These are phyloP conservation scores for Radiomyces spectabilis DNA, from an alignment of 192 early-diverging fungal species.

Conservation along the genomic window DNA sequence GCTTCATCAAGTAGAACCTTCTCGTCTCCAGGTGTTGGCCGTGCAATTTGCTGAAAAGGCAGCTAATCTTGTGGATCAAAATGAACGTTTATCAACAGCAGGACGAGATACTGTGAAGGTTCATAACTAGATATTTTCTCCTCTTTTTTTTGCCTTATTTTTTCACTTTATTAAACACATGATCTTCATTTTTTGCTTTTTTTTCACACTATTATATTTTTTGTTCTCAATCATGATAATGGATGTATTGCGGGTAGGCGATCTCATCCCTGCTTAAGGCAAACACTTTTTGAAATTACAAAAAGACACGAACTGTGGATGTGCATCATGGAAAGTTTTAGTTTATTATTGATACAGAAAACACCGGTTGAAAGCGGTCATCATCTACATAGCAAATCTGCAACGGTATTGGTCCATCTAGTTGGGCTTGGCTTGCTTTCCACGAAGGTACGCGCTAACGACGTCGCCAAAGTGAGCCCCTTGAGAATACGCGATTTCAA, in stretches of 20 bases:
- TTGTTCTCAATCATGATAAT: too few relatives aligned
- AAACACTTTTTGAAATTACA: too few relatives aligned
- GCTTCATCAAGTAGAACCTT: slow-evolving; percentile 69
- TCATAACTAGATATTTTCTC: background rate
- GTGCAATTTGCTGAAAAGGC: slow-evolving; percentile 86
- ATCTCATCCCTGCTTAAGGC: too few relatives aligned
- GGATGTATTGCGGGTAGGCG: too few relatives aligned
- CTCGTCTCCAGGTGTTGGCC: slow-evolving; percentile 78
- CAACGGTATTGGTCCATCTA: too few relatives aligned
- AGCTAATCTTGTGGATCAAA: slow-evolving; percentile 74
- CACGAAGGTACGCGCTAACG: slow-evolving; percentile 22
- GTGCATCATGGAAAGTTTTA: too few relatives aligned
- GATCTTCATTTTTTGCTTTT: background rate
- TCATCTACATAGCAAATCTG: too few relatives aligned
- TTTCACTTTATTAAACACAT: background rate
- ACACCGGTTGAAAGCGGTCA: too few relatives aligned
- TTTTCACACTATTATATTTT: background rate
- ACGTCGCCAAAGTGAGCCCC: slow-evolving; percentile 51
- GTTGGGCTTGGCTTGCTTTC: too few relatives aligned
- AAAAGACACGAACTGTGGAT: too few relatives aligned
- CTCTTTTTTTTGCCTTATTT: background rate
- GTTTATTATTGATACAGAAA: too few relatives aligned
- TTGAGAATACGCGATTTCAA: slow-evolving; percentile 50
- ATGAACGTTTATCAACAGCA: slow-evolving; percentile 65
- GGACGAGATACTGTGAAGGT: slow-evolving; percentile 3